Evolutionary conservation across 2,329 filamentous ascomycete species (phyloP), one percentile per base, ranked within the genome.

Genomic region (Fusarium penzigii): DNA sequence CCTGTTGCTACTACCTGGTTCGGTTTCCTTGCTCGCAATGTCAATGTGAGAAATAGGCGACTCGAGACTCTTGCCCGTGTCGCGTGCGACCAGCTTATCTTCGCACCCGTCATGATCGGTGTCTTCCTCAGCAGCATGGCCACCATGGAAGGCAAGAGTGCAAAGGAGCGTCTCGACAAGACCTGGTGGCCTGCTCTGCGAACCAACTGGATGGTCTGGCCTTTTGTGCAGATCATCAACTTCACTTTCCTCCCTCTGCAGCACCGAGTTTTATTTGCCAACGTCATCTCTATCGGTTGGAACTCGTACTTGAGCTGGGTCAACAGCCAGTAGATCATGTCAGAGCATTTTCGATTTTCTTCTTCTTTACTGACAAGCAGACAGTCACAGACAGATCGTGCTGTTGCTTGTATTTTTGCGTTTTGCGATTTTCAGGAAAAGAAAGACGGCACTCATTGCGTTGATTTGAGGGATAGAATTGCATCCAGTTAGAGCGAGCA

Each of bases 171-270:
- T 75, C 78, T 94, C 49, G 74, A 83, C 53, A 84, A 81, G 65
- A 88, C 82, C 54, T 97, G 92, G 75, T 72, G 74, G 60, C 79
- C 82, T 12, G 89, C 89, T 32, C 82, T 96, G 66, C 81, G 81
- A 70, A 87, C 90, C 70, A 97, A 96, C 76, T 91, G 90, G 80
- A 82, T 90, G 76, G 73, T 97, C 50, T 97, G 92, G 92, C 92
- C 92, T 4, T 78, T 79, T 57, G 90, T 95, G 50, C 92, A 97
- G 76, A 78, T 87, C 48, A 79, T 87, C 67, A 97, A 97, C 78
- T 97, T 97, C 76, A 88, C 88, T 66, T 82, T 94, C 58, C 83
- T 96, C 57, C 92, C 92, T 44, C 77, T 95, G 57, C 84, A 95
- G 68, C 86, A 93, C 73, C 82, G 92, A 53, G 84, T 97, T 40